Base-by-base conservation (phyloP, 169 alveolate genomes). In the Cryptosporidium baileyi region DNA sequence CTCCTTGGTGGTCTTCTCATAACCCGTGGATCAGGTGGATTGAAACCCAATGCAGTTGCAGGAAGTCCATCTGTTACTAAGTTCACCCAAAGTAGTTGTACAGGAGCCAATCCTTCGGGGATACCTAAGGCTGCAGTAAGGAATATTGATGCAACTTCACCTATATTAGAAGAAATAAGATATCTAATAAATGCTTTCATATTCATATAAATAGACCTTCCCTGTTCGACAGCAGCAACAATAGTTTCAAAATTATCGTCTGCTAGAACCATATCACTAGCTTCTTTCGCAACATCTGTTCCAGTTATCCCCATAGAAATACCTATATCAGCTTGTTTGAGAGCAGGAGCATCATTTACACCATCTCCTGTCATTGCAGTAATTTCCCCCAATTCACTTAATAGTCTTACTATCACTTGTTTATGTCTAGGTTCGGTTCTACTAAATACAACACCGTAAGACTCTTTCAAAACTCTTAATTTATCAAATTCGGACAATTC, bases 281-380 rank as follows among this genome's bases (percentile, higher is more conserved):
- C 99, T 85, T 97, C 99, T 90, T 98, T 98, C 13, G 99, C 99
- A n/a, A 98, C 99, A 91, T 98, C 99, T 11, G 99, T 97, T 22
- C 99, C 99, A 28, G 99, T 90, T 17, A 97, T 95, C 41, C 99
- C 99, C 99, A 98, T 97, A 51, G 99, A 97, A 41, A 98, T 93
- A 24, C 99, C 99, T 61, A 98, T 97, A 63, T 95, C 97, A 22
- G 99, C 99, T 91, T 96, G 94, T 91, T 97, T 96, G 47, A 98
- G 82, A 1, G 99, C 99, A 9, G 99, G 99, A 15, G 99, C 99
- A 89, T 98, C 99, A 91, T 98, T 98, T 22, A 98, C 99, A 22
- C 99, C 99, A 90, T 98, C 99, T 5, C 99, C 99, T 57, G 99
- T 96, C 98, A 96, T 95, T 19, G 99, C 99, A 17, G 96, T 96